These are phyloP conservation scores for Candida schatavii DNA, from an alignment of 805 yeast species.

Conservation along the genomic window DNA sequence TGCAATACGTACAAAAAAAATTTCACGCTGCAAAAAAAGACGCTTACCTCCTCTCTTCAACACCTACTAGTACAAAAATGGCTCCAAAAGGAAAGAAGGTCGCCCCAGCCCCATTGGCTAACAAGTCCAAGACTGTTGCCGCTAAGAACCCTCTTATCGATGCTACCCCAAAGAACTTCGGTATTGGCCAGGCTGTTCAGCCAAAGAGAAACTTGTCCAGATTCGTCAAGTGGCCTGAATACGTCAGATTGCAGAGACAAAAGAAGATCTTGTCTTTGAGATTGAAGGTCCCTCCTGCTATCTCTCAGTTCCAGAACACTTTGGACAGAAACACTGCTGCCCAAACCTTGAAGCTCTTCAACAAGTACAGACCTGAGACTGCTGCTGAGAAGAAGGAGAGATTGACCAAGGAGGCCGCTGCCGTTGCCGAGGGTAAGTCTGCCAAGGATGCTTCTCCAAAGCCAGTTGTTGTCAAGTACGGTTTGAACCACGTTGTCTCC, in stretches of 20 bases:
- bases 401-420: conserved; percentile 98
- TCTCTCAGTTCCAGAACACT: conserved; percentile 93
- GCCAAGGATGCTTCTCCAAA: conserved; percentile 95
- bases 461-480: conserved; percentile 96
- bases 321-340: conserved; percentile 99
- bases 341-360: conserved; percentile 93
- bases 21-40: background rate
- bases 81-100: conserved; percentile 68
- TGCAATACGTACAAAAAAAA: too few species aligned
- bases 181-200: conserved; percentile 95
- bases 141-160: conserved; percentile 82
- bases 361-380: conserved; percentile 99
- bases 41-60: background rate
- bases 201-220: conserved; percentile 96
- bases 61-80: conserved; percentile 18
- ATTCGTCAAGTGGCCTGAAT: conserved; percentile 99
- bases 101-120: conserved; percentile 97
- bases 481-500: conserved; percentile 98
- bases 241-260: conserved; percentile 98
- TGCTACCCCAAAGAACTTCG: conserved; percentile 88
- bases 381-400: conserved; percentile 98
- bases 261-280: conserved; percentile 93
- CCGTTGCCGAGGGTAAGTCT: conserved; percentile 96
- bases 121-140: conserved; percentile 45
- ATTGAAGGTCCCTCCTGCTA: conserved; percentile 98